Percentiles rank a stretch among this genome's conserved stretches.
Conservation (phyloP, 495 filamentous ascomycete species). For the Aspergillus kassunensis region DNA sequence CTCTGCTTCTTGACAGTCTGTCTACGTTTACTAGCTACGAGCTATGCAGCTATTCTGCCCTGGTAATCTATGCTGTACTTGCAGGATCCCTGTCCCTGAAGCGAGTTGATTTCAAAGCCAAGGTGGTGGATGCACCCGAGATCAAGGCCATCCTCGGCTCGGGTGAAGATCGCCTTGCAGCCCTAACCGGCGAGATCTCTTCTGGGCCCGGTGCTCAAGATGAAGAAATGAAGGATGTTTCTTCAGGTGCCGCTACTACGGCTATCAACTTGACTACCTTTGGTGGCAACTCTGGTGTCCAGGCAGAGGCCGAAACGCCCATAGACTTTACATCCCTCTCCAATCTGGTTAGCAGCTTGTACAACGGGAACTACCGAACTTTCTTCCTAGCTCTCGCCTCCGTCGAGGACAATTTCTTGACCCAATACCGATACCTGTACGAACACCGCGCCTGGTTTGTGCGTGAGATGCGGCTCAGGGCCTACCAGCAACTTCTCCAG, state of each 20-base stretch:
- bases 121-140: slow-evolving; percentile 96
- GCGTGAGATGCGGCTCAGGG: slow-evolving; percentile 92
- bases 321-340: slow-evolving; percentile 81
- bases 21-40: slow-evolving; percentile 99
- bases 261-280: slow-evolving; percentile 82
- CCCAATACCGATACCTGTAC: slow-evolving; percentile 85
- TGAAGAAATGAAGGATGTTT: slow-evolving; percentile 70
- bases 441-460: slow-evolving; percentile 96
- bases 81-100: slow-evolving; percentile 92
- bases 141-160: slow-evolving; percentile 94
- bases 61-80: slow-evolving; percentile 94
- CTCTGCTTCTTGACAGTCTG: slow-evolving; percentile 88
- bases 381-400: slow-evolving; percentile 90
- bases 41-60: slow-evolving; percentile 87
- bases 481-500: slow-evolving; percentile 95
- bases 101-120: slow-evolving; percentile 96
- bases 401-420: slow-evolving; percentile 91
- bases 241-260: slow-evolving; percentile 51
- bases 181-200: slow-evolving; percentile 67
- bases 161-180: slow-evolving; percentile 78
- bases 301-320: slow-evolving; percentile 68
- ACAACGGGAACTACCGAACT: slow-evolving; percentile 85
- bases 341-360: slow-evolving; percentile 82
- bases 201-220: slow-evolving; percentile 75
- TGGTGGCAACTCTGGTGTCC: slow-evolving; percentile 59